These are phyloP conservation scores for Hymenoscyphus repandus DNA, from an alignment of 2,329 filamentous ascomycete genomes.

Conservation along the genomic window DNA sequence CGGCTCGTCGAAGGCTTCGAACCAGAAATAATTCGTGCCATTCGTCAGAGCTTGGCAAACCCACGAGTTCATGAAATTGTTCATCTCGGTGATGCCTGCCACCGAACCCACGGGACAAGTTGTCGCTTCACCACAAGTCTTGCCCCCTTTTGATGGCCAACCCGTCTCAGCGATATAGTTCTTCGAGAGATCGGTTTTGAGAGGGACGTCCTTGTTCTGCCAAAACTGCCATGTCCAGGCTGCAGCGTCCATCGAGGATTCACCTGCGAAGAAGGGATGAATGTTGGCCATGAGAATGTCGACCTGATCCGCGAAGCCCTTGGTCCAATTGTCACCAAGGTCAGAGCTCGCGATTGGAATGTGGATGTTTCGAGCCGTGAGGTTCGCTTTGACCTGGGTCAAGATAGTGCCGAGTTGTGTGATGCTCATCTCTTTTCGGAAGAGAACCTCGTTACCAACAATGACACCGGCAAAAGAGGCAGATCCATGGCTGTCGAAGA, in stretches of 20 bases:
- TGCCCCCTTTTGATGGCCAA: conserved; percentile 83
- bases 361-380: conserved; percentile 57
- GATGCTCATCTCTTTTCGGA: conserved; percentile 69
- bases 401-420: conserved; percentile 60
- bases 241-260: conserved; percentile 61
- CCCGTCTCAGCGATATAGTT: conserved; percentile 88
- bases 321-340: conserved; percentile 81
- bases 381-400: conserved; percentile 62
- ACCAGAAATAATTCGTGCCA: conserved; percentile 94
- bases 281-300: conserved; percentile 96
- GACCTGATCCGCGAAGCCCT: conserved; percentile 60
- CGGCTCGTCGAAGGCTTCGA: conserved; percentile 92
- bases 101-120: conserved; percentile 64
- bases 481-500: conserved; percentile 64
- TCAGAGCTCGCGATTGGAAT: conserved; percentile 84
- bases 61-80: conserved; percentile 80
- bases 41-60: conserved; percentile 76
- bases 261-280: conserved; percentile 90
- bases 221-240: conserved; percentile 83
- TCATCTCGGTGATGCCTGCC: conserved; percentile 75
- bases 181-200: conserved; percentile 55
- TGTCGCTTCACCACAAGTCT: conserved; percentile 57
- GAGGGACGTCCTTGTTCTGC: conserved; percentile 58
- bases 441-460: conserved; percentile 73
- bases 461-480: conserved; percentile 77